Base-by-base conservation (phyloP, 345 rosid species). In the Pistacia atlantica region DNA sequence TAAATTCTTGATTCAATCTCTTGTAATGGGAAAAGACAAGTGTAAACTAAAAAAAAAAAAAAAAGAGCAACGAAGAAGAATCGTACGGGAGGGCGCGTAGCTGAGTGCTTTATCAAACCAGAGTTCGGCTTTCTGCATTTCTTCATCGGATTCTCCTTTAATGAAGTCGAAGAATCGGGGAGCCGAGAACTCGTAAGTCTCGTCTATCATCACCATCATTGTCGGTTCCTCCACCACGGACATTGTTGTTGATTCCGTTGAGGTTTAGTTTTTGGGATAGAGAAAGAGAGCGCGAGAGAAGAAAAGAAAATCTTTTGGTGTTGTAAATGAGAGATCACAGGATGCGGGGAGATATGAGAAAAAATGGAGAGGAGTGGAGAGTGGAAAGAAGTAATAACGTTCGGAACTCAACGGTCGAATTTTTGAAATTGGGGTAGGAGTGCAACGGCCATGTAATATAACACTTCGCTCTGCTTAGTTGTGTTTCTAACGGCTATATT, bases 31-130 rank as follows among this genome's bases (percentile, higher is more conserved):
- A 25, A 35, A 55, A 37, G 60, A 35, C 58, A 46, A 56, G 35
- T 22, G 12, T 8, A 42, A 14, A 63, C 1, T n/a, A 9, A 14
- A 12, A 18, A 25, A 25, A 25, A 25, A 25, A 25, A 25, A 25
- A 5, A 46, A 35, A 35, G 57, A 59, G 73, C 25, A 57, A 61
- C 28, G 72, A 25, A 76, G 51, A 14, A 74, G 61, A 63, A 87
- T 42, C 98, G 12, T 76, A 97, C 99, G 99, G 57, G 99, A 97
- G 78, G 98, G 97, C 31, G 93, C 97, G 75, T 95, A 86, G 84
- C 90, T 83, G 59, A 89, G 80, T 22, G 96, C 87, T 20, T 83
- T 78, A 2, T 86, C 89, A 77, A 97, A 97, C 99, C 99, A 97
- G 72, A 90, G 91, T 81, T 97, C 99, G 0, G 97, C 98, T 37